Conservation (phyloP, 2,329 filamentous ascomycete genomes). For the Fusarium incarnatum region DNA sequence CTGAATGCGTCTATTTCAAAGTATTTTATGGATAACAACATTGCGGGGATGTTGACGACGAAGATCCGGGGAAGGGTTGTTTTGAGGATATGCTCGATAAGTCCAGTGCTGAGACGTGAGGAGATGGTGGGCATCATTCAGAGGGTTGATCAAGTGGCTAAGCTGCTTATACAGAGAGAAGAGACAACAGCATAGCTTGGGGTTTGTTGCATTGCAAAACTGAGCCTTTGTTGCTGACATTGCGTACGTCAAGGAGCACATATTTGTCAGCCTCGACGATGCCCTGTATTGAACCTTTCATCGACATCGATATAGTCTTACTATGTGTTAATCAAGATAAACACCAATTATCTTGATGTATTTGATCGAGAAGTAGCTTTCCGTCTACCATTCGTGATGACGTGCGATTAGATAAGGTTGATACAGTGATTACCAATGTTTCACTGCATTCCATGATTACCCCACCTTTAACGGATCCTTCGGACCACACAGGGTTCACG, state of each 20-base stretch:
- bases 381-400: not conserved
- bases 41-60: conserved; percentile 11
- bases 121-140: conserved; percentile 9
- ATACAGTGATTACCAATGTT: not conserved
- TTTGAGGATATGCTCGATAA: conserved; percentile 15
- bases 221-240: not conserved
- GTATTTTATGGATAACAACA: not conserved
- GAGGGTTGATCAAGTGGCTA: not conserved
- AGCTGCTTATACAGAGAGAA: not conserved
- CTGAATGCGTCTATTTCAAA: conserved; percentile 10
- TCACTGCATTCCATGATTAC: too few species aligned
- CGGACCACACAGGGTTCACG: not conserved
- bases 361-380: not conserved
- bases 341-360: not conserved
- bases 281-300: too few species aligned
- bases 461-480: not conserved
- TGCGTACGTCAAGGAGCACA: not conserved
- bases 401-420: not conserved
- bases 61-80: conserved; percentile 5
- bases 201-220: not conserved
- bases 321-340: too few species aligned
- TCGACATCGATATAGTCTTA: too few species aligned
- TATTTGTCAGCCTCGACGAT: not conserved
- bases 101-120: not conserved
- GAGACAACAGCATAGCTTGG: not conserved